Evolutionary conservation across 768 basidiomycete species (phyloP), one percentile per base, ranked within the genome.

Genomic region (Pholiota microspora): DNA sequence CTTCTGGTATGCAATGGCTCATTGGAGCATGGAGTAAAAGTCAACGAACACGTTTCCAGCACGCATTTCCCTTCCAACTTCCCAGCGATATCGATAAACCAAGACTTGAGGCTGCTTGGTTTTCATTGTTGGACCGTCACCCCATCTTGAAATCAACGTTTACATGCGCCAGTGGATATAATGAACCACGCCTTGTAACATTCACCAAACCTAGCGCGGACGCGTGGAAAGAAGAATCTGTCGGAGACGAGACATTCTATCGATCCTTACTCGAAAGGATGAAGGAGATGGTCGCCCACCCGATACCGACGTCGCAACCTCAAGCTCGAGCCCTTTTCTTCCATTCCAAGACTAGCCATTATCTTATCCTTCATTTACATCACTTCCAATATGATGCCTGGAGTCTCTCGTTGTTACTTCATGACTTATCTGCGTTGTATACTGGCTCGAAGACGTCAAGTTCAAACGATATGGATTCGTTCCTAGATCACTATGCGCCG

Each of bases 351-450:
- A 49, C 60, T 25, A 53, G 54, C 47, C 49, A 45, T 16, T 69
- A 64, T 45, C 55, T 71, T 21, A 54, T 68, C 32, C 44, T 72
- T 35, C 67, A 71, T 49, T 64, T 79, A 28, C 76, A 79, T 53
- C 78, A 79, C 60, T 77, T 77, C 64, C 78, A 78, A 62, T 80
- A 79, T 58, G 78, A 79, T 47, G 78, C 76, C 6, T 73, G 75
- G 74, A 77, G 76, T 59, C 63, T 79, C 27, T 67, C 60, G 24
- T 64, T 79, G 21, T 58, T 80, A 10, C 46, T 75, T 1, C 64
- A 73, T 48, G 76, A 78, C 53, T 67, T 80, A n/a, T 58, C 64
- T 10, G 58, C 61, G 4, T 29, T 76, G 13, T 79, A 77, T 59
- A 53, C 57, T 4, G 70, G 65, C 4, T 49, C 55, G 15, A 53